Percentiles rank a stretch among this genome's conserved stretches.
Evolutionary conservation across 1,284 basidiomycete species (phyloP).

Genomic region (Ustilago crameri): DNA sequence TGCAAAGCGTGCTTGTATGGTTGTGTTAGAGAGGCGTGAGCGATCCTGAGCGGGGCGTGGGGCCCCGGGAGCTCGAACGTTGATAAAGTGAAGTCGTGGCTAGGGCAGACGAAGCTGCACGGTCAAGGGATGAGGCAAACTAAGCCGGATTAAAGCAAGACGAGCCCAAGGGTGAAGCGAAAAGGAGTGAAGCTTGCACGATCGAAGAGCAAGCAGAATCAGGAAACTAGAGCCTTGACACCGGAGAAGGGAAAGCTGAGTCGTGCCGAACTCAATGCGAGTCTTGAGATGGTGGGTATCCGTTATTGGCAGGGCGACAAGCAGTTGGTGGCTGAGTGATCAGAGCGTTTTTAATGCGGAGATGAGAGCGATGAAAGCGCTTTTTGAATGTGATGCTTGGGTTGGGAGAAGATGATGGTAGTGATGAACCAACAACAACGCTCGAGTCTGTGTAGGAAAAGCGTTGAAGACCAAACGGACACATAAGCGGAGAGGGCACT

Average conservation of each 20-base stretch:
- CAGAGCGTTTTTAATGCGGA: too few relatives aligned
- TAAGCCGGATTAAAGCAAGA: neutral
- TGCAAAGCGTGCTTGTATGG: constrained; percentile 2
- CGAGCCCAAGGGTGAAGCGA: too few relatives aligned
- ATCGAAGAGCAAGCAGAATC: neutral
- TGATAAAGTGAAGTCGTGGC: constrained; percentile 8
- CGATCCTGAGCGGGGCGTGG: constrained; percentile 42
- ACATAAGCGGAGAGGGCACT: too few relatives aligned
- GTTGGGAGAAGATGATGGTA: too few relatives aligned
- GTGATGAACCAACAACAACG: too few relatives aligned
- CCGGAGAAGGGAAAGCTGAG: neutral
- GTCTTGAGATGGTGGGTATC: neutral
- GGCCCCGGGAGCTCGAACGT: constrained; percentile 44
- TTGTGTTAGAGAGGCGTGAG: constrained; percentile 11
- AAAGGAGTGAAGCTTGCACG: neutral
- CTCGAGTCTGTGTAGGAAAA: too few relatives aligned
- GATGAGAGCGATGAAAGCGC: too few relatives aligned
- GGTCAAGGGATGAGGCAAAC: neutral
- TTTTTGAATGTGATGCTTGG: too few relatives aligned
- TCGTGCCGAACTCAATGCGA: neutral
- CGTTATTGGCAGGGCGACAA: neutral
- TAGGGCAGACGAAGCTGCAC: constrained; percentile 35
- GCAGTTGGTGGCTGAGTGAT: too few relatives aligned
- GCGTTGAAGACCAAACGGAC: too few relatives aligned
- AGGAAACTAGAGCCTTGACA: neutral